Base-by-base conservation (phyloP, 805 yeast species). In the Metschnikowia anglica region DNA sequence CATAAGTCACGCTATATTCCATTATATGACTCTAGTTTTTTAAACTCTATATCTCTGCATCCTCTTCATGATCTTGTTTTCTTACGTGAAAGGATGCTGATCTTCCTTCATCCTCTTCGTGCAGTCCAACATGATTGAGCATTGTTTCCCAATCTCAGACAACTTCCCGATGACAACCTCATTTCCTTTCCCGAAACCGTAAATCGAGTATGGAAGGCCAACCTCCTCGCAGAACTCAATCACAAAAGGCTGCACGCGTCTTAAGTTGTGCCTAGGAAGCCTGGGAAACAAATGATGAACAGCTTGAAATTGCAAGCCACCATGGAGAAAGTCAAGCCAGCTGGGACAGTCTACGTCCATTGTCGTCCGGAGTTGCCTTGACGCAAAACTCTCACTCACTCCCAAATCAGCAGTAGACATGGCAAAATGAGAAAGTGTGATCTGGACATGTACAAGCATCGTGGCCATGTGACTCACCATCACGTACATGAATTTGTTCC, bases 341-440 rank as follows among this genome's bases (percentile, higher is more conserved):
- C 78, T 83, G 2, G 97, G 96, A 67, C 97, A 88, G 54, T 85
- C 91, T 25, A 88, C 96, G 60, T 88, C 97, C 96, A 88, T 89
- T 2, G 96, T 88, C 1, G 97, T 89, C 54, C 97, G 74, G 2
- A 88, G 59, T 64, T 88, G 96, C 50, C 93, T 75, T 47, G 85
- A 81, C 0, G 83, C 78, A 57, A 88, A 88, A 6, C 88, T 74
- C 61, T 88, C 97, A 32, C 83, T 75, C 7, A 79, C 76, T 1
- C 96, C 96, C 13, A 88, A 66, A 57, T 88, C 95, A 4, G 93
- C 75, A 0, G 96, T 89, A 1, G 95, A 85, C 95, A 88, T 89
- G 27, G 96, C 96, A 68, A 88, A 88, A 61, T 88, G 97, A 11
- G 90, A 82, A 32, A 88, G 72, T 0, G 95, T 87, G 63, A 88